phyloP scores from a whole-genome alignment of 306 rosid genomes.

The Urtica urens region DNA sequence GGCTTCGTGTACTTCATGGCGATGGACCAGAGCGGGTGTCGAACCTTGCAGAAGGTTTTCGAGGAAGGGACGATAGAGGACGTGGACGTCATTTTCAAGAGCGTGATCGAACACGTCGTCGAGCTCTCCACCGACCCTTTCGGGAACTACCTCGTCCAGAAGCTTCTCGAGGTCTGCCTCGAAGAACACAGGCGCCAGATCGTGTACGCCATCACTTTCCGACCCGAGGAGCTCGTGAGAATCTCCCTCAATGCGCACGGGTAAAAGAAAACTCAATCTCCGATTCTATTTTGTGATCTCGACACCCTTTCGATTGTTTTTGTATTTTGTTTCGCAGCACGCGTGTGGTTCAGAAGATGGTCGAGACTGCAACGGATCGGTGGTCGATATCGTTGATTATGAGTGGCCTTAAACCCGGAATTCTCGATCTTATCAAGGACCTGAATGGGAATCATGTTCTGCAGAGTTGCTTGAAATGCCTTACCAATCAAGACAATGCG shows the following conservation, averaged over 20 bases:
- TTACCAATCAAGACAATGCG: conserved; percentile 42
- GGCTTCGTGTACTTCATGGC: conserved; percentile 32
- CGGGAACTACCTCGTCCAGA: conserved; percentile 81
- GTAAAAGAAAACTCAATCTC: conserved; percentile 22
- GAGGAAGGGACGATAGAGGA: conserved; percentile 39
- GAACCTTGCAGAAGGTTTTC: conserved; percentile 44
- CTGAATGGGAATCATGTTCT: conserved; percentile 53
- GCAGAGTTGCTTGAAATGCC: conserved; percentile 54
- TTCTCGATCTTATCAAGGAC: conserved; percentile 57
- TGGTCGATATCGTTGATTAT: conserved; percentile 27
- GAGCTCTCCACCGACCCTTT: conserved; percentile 63
- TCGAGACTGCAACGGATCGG: conserved; percentile 34
- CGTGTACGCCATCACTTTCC: conserved; percentile 32
- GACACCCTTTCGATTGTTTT: conserved; percentile 5
- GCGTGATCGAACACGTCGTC: conserved; percentile 36
- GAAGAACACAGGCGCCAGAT: conserved; percentile 46
- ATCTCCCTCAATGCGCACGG: conserved; percentile 59
- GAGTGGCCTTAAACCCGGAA: conserved; percentile 47
- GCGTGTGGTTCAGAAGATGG: conserved; percentile 67
- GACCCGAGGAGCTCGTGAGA: conserved; percentile 42
- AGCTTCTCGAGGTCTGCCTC: conserved; percentile 43
- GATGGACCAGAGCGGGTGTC: conserved; percentile 65
- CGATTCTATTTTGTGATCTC: neutral
- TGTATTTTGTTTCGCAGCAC: conserved; percentile 29
- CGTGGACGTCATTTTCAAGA: conserved; percentile 34